These are phyloP conservation scores for Fusarium annulatum DNA, from an alignment of 2,329 filamentous ascomycete genomes.

Conservation along the genomic window DNA sequence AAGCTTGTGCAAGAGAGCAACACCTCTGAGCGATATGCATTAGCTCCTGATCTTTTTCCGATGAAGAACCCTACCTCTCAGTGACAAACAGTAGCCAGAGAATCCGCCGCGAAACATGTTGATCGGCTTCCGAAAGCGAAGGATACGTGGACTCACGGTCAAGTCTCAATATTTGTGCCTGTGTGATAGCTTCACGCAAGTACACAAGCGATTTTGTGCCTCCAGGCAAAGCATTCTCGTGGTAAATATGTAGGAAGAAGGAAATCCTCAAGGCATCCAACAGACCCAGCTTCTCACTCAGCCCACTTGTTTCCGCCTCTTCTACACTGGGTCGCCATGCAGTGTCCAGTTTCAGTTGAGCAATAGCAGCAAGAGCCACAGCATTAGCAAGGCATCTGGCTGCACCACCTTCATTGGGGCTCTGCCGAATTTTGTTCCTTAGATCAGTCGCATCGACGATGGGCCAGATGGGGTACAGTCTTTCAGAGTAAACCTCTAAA, in stretches of 20 bases:
- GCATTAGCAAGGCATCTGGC: conserved; percentile 57
- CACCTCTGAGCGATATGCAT: conserved; percentile 50
- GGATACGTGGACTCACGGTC: conserved; percentile 57
- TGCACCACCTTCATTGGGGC: conserved; percentile 46
- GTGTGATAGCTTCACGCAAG: conserved; percentile 62
- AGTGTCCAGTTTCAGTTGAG: conserved; percentile 58
- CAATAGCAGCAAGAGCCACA: conserved; percentile 60
- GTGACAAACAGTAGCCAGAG: conserved; percentile 63
- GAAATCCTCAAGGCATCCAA: conserved; percentile 58
- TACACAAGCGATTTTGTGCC: conserved; percentile 60
- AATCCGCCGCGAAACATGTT: conserved; percentile 58
- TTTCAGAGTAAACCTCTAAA: conserved; percentile 60
- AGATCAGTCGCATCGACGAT: conserved; percentile 59
- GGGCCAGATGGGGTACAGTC: conserved; percentile 64
- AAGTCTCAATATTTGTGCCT: conserved; percentile 61
- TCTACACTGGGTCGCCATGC: conserved; percentile 43
- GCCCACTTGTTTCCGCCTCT: conserved; percentile 43
- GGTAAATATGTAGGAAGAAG: conserved; percentile 64
- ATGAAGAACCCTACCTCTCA: conserved; percentile 46
- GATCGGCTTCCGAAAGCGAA: conserved; percentile 50
- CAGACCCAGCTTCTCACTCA: conserved; percentile 46
- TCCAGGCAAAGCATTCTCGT: conserved; percentile 60
- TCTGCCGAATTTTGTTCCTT: conserved; percentile 51
- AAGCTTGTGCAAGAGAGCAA: conserved; percentile 62
- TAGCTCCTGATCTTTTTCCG: not conserved